Evolutionary conservation across 202 grass and related monocot species (phyloP).

Genomic region (Carex arenaria): DNA sequence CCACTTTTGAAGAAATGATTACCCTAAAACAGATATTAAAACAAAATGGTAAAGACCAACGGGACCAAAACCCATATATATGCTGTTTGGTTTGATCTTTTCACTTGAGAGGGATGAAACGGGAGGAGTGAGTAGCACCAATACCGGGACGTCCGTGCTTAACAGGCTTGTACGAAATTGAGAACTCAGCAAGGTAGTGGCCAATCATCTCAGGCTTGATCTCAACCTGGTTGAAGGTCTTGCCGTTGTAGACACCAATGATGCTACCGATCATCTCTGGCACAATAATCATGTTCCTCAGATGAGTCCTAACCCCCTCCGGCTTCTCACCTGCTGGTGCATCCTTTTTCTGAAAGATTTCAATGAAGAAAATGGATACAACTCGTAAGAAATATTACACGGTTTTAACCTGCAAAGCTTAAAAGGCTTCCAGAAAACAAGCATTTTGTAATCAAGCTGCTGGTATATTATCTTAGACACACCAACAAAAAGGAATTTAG

Average conservation of each 20-base stretch:
- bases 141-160: constrained; percentile 98
- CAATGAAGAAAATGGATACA: background rate
- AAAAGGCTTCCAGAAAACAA: background rate
- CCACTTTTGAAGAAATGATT: background rate
- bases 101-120: constrained; percentile 98
- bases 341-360: constrained; percentile 62
- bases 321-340: constrained; percentile 90
- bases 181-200: constrained; percentile 95
- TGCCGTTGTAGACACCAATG: constrained; percentile 80
- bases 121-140: constrained; percentile 90
- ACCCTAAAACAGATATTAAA: constrained; percentile 8
- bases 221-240: constrained; percentile 91
- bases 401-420: background rate
- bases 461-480: background rate
- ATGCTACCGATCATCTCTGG: constrained; percentile 97
- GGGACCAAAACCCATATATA: background rate
- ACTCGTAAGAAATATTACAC: background rate
- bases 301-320: constrained; percentile 77
- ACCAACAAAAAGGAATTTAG: background rate
- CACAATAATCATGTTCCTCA: constrained; percentile 96
- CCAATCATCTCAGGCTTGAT: constrained; percentile 99
- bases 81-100: background rate
- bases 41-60: constrained; percentile 10
- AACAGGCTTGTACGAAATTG: constrained; percentile 94
- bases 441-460: too few relatives aligned